Evolutionary conservation across 768 basidiomycete species (phyloP), one percentile per base, ranked within the genome.

Genomic region (Phlegmacium glaucopus): DNA sequence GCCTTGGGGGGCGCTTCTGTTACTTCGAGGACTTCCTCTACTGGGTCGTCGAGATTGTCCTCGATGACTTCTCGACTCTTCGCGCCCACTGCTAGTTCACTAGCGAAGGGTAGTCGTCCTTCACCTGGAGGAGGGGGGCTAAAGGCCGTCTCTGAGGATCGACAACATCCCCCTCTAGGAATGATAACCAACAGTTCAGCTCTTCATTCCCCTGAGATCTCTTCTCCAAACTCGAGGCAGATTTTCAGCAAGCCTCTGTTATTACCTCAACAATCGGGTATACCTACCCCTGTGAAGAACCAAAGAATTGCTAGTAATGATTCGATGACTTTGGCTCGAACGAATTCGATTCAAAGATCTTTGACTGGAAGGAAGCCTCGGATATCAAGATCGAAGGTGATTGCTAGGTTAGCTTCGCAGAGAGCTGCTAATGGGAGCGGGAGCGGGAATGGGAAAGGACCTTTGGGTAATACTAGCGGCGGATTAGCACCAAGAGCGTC

Each of bases 371-470:
- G 85, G 47, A 83, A 81, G 60, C 89, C 89, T 4, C 79, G 87
- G 7, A 87, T 91, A 52, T 91, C 89, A 36, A 79, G 90, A 32
- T 87, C 87, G 22, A 85, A 83, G 51, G 86, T 91, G 34, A 88
- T 90, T 38, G 85, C 88, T 0, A 79, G 75, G 55, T 69, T 90
- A 29, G 85, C 83, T 1, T 85, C 85, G 11, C 85, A 90, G 62
- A 80, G 89, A 6, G 79, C 76, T 11, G 77, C 78, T 22, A 22
- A 22, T 22, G 22, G 22, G 22, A 22, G 22, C 5, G 22, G 22
- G 22, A 22, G 5, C 22, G 22, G n/a, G n/a, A n/a, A n/a, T n/a
- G n/a, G n/a, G n/a, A n/a, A n/a, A n/a, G n/a, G n/a, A n/a, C n/a
- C 62, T 22, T 48, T 61, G 39, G 60, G 59, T 8, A 57, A 53